phyloP scores from a whole-genome alignment of 495 filamentous ascomycete species.

The Acidiella bohemica region DNA sequence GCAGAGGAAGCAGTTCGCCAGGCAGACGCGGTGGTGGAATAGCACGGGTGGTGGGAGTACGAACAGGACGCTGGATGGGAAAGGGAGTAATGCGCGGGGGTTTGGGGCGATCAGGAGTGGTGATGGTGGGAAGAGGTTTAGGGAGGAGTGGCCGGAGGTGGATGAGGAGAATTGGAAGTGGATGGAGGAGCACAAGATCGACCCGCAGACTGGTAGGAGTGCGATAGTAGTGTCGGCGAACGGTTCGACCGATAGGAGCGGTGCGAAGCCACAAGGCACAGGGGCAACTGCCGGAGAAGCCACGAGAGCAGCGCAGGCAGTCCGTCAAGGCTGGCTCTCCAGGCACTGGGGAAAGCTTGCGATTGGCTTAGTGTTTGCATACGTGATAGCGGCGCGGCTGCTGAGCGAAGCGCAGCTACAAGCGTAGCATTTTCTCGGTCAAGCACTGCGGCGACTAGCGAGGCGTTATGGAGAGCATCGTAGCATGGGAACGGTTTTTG shows the following conservation, averaged over 20 bases:
- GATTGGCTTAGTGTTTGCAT: constrained; percentile 54
- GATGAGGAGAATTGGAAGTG: constrained; percentile 87
- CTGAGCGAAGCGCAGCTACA: constrained; percentile 41
- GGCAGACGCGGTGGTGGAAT: constrained; percentile 89
- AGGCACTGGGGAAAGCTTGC: constrained; percentile 63
- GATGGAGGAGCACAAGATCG: constrained; percentile 73
- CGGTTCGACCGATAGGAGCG: constrained; percentile 51
- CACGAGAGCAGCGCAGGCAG: constrained; percentile 57
- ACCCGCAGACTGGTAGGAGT: constrained; percentile 55
- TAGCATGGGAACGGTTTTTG: no score
- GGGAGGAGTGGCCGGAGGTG: constrained; percentile 76
- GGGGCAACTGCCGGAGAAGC: constrained; percentile 58
- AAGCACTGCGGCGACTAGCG: constrained; percentile 1
- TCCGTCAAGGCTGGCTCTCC: constrained; percentile 65
- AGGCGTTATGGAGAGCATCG: constrained; percentile 8
- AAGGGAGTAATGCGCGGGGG: constrained; percentile 27
- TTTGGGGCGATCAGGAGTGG: constrained; percentile 64
- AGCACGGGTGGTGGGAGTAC: constrained; percentile 84
- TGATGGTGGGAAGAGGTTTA: constrained; percentile 84
- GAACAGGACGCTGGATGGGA: constrained; percentile 35
- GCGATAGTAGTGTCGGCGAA: constrained; percentile 18
- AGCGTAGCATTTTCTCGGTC: not conserved
- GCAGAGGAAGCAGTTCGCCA: constrained; percentile 67
- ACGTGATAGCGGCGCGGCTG: constrained; percentile 64
- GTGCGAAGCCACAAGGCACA: constrained; percentile 49